These are phyloP conservation scores for Anisodus acutangulus DNA, from an alignment of 257 asterid species.

Conservation along the genomic window DNA sequence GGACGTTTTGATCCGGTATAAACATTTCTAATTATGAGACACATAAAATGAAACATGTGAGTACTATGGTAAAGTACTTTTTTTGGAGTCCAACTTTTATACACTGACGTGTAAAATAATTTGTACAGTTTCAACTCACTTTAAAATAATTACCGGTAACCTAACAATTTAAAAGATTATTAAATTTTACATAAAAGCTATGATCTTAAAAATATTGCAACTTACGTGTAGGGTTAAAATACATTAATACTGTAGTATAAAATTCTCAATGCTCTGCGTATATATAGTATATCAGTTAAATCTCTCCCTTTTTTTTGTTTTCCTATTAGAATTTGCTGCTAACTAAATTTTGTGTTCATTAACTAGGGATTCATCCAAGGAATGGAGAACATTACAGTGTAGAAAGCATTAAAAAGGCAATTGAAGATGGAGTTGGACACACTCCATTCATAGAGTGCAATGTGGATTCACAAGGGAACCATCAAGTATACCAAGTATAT, in stretches of 20 bases:
- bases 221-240: too few relatives aligned
- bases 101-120: too few relatives aligned
- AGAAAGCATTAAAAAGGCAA: conserved; percentile 57
- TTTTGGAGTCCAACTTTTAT: too few relatives aligned
- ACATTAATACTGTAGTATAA: too few relatives aligned
- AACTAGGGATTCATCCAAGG: conserved; percentile 59
- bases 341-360: background rate
- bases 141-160: background rate
- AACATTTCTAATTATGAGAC: too few relatives aligned
- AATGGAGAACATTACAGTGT: conserved; percentile 46
- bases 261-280: background rate
- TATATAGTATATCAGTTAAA: background rate
- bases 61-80: too few relatives aligned
- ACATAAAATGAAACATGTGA: too few relatives aligned
- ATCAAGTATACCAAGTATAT: conserved; percentile 65
- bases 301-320: background rate
- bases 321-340: background rate
- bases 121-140: background rate
- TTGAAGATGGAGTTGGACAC: conserved; percentile 56
- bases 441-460: conserved; percentile 71
- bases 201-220: too few relatives aligned
- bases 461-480: conserved; percentile 57
- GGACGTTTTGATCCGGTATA: too few relatives aligned
- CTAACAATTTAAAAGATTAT: background rate
- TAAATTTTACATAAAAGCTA: too few relatives aligned